phyloP scores from a whole-genome alignment of 2,329 filamentous ascomycete genomes.

The Emergomyces pasteurianus region DNA sequence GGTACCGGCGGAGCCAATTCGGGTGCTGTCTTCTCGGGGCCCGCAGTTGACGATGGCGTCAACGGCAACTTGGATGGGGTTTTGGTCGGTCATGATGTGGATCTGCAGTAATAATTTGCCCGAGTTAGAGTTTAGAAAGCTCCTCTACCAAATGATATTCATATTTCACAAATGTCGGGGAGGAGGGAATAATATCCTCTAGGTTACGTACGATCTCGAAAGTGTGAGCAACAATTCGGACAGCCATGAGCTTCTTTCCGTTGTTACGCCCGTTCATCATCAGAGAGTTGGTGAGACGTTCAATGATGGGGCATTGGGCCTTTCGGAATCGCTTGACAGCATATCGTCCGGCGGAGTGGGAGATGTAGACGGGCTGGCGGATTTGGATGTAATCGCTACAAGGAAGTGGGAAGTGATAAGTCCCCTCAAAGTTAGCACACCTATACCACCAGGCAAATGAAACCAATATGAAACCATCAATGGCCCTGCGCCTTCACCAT shows the following conservation, averaged over 20 bases:
- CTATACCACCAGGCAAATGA: conserved; percentile 4
- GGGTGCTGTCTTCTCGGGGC: conserved; percentile 98
- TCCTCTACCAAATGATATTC: too few species aligned
- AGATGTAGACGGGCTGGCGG: conserved; percentile 96
- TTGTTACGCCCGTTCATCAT: conserved; percentile 99
- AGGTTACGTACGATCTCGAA: conserved; percentile 95
- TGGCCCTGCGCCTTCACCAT: not conserved
- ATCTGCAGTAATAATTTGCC: conserved; percentile 46
- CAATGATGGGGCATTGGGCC: conserved; percentile 99
- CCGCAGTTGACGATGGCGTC: conserved; percentile 99
- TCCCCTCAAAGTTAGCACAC: conserved; percentile 20
- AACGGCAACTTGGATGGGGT: conserved; percentile 98
- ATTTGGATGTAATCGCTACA: conserved; percentile 98
- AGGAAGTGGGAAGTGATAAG: not conserved
- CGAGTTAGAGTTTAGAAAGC: not conserved
- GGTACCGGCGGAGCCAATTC: conserved; percentile 98
- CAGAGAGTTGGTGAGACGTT: conserved; percentile 99
- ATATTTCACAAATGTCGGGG: not conserved
- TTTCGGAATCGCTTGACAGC: conserved; percentile 99
- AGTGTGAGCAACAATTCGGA: conserved; percentile 95
- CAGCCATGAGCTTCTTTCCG: conserved; percentile 99
- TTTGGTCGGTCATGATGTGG: conserved; percentile 99
- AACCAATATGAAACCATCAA: not conserved
- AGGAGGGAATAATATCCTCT: not conserved
- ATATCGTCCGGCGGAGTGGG: conserved; percentile 97